phyloP scores from a whole-genome alignment of 495 filamentous ascomycete genomes.

The Letharia columbiana region DNA sequence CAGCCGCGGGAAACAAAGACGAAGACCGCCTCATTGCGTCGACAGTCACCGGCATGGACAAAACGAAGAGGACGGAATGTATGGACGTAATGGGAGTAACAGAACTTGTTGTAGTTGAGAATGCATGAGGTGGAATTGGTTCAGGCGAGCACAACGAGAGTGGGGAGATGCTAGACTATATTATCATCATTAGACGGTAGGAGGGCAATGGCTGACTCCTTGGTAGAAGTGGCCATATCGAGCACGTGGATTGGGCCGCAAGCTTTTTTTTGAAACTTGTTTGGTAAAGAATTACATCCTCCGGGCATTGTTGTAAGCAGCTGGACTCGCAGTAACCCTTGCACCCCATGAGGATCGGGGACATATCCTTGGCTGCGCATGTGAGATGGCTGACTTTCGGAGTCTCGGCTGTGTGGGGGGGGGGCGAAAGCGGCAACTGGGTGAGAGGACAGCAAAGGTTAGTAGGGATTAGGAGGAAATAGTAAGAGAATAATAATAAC shows the following conservation, averaged over 20 bases:
- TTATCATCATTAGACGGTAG: constrained; percentile 8
- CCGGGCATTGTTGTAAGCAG: not conserved
- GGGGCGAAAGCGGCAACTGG: not conserved
- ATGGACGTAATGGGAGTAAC: not conserved
- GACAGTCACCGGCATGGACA: not conserved
- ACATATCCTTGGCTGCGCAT: constrained; percentile 6
- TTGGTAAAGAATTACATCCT: not conserved
- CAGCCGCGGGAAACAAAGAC: not conserved
- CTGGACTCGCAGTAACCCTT: constrained; percentile 1
- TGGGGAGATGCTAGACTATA: constrained; percentile 12
- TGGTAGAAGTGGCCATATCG: not conserved
- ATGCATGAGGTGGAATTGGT: constrained; percentile 1
- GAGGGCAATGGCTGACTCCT: not conserved
- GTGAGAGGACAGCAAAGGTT: not conserved
- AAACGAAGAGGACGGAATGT: not conserved
- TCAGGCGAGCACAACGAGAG: not conserved
- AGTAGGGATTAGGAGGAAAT: not conserved
- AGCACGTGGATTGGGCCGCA: constrained; percentile 4
- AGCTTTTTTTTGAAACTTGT: constrained; percentile 5
- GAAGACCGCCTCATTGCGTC: constrained; percentile 2
- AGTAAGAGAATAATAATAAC: not conserved
- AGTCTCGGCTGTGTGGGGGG: constrained; percentile 3
- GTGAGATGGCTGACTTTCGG: not conserved
- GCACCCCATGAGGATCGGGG: not conserved
- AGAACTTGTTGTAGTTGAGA: not conserved